Base-by-base conservation (phyloP, 805 yeast species). In the Candida gorgasii region DNA sequence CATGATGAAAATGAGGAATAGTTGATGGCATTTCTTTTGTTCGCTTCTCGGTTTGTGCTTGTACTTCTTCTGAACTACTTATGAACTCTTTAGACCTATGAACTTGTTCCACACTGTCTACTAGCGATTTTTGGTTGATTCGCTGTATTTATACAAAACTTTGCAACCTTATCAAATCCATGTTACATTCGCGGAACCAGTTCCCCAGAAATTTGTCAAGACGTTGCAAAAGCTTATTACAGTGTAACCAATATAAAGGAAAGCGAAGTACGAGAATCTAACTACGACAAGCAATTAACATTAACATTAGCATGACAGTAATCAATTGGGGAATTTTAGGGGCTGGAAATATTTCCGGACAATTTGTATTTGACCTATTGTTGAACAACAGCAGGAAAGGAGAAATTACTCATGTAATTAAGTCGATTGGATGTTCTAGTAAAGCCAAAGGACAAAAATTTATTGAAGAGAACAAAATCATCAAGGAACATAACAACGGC, bases 311-410 rank as follows among this genome's bases (percentile, higher is more conserved):
- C n/a, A 46, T 47, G 47, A 35, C 40, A 18, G 37, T 39, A 6
- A 18, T 49, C n/a, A 49, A 59, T 29, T 75, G 79, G 79, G 79
- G 78, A 18, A 72, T 75, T 19, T 60, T 74, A 31, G 78, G 78
- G 16, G 72, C 77, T 17, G 79, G 79, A 13, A 64, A 67, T 53
- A 75, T 75, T 46, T 69, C 77, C n/a, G 59, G 61, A 24, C 69
- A 67, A 51, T 73, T 75, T 47, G 73, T 62, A 4, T 54, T 58
- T 31, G 79, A 75, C 40, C 49, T 69, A 36, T 42, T 61, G 9
- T 49, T 62, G 42, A 65, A 53, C 46, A 58, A 63, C 45, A 40
- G 49, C 4, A 53, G 55, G 18, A 47, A 55, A 17, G 46, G 50
- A 18, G 55, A 49, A 26, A 27, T 62, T 43, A 53, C 54, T 19